phyloP scores from a whole-genome alignment of 2,329 filamentous ascomycete species.

The Byssochlamys sp. region DNA sequence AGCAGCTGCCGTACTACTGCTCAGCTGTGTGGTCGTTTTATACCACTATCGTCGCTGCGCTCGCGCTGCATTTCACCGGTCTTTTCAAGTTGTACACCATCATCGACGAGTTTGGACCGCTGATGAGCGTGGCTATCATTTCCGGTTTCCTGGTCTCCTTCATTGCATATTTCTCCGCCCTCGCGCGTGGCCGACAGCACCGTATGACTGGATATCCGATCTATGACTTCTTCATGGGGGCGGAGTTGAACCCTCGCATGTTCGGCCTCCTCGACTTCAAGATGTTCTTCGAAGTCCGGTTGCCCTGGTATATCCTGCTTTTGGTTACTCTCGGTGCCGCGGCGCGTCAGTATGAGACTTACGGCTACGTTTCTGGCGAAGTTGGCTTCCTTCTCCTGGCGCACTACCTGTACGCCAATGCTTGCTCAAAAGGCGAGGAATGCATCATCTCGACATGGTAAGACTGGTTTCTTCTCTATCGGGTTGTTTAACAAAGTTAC shows the following conservation, averaged over 20 bases:
- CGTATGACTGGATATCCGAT: constrained; percentile 77
- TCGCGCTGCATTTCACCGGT: constrained; percentile 68
- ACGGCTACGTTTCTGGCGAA: constrained; percentile 79
- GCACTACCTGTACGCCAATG: constrained; percentile 84
- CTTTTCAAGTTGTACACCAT: constrained; percentile 83
- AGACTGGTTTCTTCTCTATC: constrained; percentile 13
- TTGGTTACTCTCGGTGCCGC: constrained; percentile 67
- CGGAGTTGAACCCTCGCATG: constrained; percentile 76
- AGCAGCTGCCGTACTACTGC: constrained; percentile 90
- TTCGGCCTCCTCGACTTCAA: constrained; percentile 80
- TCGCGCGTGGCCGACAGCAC: constrained; percentile 71
- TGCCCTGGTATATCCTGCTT: constrained; percentile 86
- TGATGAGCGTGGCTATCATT: constrained; percentile 86
- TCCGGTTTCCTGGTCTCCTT: constrained; percentile 77
- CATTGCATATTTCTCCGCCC: constrained; percentile 75
- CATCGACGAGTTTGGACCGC: constrained; percentile 86
- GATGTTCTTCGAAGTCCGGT: constrained; percentile 89
- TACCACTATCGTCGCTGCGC: constrained; percentile 63
- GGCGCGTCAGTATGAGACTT: constrained; percentile 70
- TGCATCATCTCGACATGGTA: constrained; percentile 78
- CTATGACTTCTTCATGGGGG: constrained; percentile 88
- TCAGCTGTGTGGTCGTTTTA: constrained; percentile 83
- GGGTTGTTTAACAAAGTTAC: background rate
- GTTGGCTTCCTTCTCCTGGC: constrained; percentile 77
- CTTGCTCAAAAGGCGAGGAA: constrained; percentile 85